A percentile compares a stretch with the other conserved stretches of the same genome.
phyloP scores from a whole-genome alignment of 352 stramenopile species.

The Thalassiosira exigua region DNA sequence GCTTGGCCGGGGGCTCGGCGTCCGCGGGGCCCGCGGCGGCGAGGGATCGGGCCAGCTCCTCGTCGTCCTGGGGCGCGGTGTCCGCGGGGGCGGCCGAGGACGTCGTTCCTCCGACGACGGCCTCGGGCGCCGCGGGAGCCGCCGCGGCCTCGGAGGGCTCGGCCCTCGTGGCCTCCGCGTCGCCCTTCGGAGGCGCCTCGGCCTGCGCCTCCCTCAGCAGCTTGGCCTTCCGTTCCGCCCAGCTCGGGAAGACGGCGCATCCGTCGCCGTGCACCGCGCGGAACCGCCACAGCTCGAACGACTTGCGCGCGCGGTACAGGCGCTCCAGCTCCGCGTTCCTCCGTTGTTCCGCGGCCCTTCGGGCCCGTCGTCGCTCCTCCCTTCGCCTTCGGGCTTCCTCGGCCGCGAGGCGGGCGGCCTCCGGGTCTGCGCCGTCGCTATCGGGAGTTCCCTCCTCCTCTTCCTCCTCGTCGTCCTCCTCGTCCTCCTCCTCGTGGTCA shows the following conservation, averaged over 20 bases:
- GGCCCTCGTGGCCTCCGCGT: not conserved
- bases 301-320: slow-evolving; percentile 33
- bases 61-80: slow-evolving; percentile 24
- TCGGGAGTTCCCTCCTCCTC: slow-evolving; percentile 8
- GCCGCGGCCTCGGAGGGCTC: not conserved
- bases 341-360: slow-evolving; percentile 30
- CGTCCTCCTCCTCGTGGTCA: slow-evolving; percentile 17
- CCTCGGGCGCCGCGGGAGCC: not conserved
- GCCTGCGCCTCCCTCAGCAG: slow-evolving; percentile 37
- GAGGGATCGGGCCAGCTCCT: slow-evolving; percentile 35
- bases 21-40: slow-evolving; percentile 7
- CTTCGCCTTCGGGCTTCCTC: slow-evolving; percentile 6
- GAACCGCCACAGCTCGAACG: slow-evolving; percentile 56
- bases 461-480: slow-evolving; percentile 14
- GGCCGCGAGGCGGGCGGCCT: slow-evolving; percentile 16
- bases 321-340: slow-evolving; percentile 47
- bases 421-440: slow-evolving; percentile 16
- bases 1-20: slow-evolving; percentile 33
- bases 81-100: not conserved
- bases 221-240: slow-evolving; percentile 16
- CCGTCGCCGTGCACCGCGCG: slow-evolving; percentile 51
- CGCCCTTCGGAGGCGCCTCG: slow-evolving; percentile 17
- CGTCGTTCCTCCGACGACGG: not conserved
- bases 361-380: slow-evolving; percentile 28
- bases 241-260: slow-evolving; percentile 45